A percentile compares a stretch with the other conserved stretches of the same genome.
These are phyloP conservation scores for Phaffia rhodozyma DNA, from an alignment of 1,284 basidiomycete genomes.

Conservation along the genomic window DNA sequence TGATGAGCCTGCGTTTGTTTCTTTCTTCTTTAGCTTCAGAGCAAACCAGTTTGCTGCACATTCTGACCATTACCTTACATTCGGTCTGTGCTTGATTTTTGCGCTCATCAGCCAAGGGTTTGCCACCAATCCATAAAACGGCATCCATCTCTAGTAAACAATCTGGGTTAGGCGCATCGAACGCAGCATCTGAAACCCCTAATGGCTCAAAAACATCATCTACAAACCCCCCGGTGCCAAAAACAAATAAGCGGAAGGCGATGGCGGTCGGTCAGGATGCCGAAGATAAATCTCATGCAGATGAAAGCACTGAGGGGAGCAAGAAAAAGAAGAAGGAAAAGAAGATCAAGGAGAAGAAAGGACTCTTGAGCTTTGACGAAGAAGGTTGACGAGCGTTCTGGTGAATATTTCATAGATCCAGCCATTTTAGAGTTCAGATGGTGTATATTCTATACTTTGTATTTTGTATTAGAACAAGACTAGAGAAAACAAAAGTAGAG, in stretches of 20 bases:
- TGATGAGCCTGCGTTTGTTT: not conserved
- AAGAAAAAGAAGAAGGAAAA: conserved; percentile 12
- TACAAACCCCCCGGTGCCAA: not conserved
- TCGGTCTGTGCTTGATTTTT: not conserved
- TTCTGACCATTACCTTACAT: not conserved
- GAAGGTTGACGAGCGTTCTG: conserved; percentile 6
- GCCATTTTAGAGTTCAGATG: too few species aligned
- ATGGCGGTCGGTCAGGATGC: not conserved
- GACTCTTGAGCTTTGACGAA: conserved; percentile 15
- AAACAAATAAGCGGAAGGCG: conserved; percentile 15
- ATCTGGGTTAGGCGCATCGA: not conserved
- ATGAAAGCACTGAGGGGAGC: not conserved
- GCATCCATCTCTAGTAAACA: not conserved
- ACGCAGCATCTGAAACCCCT: not conserved
- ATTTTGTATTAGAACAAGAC: too few species aligned
- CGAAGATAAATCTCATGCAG: not conserved
- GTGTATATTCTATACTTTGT: too few species aligned
- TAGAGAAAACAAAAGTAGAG: too few species aligned
- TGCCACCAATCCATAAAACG: conserved; percentile 5
- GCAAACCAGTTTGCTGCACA: not conserved
- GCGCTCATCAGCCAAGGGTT: conserved; percentile 5
- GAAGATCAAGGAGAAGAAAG: conserved; percentile 15
- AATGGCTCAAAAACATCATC: not conserved
- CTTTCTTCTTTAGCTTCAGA: not conserved
- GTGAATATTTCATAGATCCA: too few species aligned